Percentiles rank a stretch among this genome's conserved stretches.
phyloP scores from a whole-genome alignment of 805 yeast species.

The Wickerhamomyces canadensis region DNA sequence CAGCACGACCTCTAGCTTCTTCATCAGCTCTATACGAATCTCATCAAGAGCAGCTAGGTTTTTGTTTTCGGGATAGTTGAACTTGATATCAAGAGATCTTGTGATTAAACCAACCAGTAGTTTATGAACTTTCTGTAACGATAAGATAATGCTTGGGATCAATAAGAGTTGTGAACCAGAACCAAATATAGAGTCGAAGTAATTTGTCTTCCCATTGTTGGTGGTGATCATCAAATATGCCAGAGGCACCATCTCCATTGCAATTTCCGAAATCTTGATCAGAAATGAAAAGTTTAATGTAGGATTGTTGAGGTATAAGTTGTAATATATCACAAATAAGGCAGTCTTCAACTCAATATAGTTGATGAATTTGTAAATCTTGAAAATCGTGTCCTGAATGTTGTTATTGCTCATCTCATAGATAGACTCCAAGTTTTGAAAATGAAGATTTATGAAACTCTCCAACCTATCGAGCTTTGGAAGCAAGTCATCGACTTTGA shows the following conservation, averaged over 20 bases:
- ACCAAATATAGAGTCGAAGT: constrained; percentile 22
- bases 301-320: constrained; percentile 19
- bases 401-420: constrained; percentile 19
- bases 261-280: constrained; percentile 12
- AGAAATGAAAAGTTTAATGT: constrained; percentile 5
- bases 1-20: constrained; percentile 26
- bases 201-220: constrained; percentile 20
- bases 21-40: constrained; percentile 19
- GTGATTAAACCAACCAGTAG: constrained; percentile 13
- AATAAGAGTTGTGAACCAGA: constrained; percentile 19
- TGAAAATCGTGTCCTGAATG: constrained; percentile 15
- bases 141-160: constrained; percentile 15
- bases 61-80: constrained; percentile 12
- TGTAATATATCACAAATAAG: constrained; percentile 21
- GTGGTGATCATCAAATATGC: constrained; percentile 19
- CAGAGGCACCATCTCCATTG: constrained; percentile 21
- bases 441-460: constrained; percentile 24
- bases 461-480: constrained; percentile 33
- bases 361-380: constrained; percentile 23
- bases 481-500: constrained; percentile 34
- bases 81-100: constrained; percentile 26
- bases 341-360: constrained; percentile 24
- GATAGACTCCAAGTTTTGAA: constrained; percentile 26
- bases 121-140: constrained; percentile 19
- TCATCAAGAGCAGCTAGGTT: constrained; percentile 9